Base-by-base conservation (phyloP, 139 green algal species). In the Zygnema cylindricum region DNA sequence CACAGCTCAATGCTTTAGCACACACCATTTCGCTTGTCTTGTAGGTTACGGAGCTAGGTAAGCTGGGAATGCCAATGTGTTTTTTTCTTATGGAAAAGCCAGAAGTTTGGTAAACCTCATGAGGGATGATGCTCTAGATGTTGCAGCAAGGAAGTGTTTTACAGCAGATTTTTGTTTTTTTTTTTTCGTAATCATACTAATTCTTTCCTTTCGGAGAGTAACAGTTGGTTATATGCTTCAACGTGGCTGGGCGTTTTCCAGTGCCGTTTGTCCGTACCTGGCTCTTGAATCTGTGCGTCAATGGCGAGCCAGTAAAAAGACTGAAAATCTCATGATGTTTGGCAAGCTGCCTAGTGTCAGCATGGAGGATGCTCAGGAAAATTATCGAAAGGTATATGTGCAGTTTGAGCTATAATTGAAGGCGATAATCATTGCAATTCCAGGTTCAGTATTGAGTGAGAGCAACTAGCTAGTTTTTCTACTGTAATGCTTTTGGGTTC, bases 241-340 rank as follows among this genome's bases (percentile, higher is more conserved):
- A n/a, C n/a, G n/a, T n/a, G n/a, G n/a, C n/a, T n/a, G n/a, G n/a
- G n/a, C n/a, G n/a, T n/a, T n/a, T n/a, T n/a, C n/a, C 86, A 91
- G 98, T 89, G 98, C 97, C 7, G 94, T 99, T 69, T 99, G 96
- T 94, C 97, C 98, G 32, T 98, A 98, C 93, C 94, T 99, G 25
- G 97, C 94, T 1, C 96, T 98, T 38, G 97, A 99, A 94, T 97
- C 95, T 43, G 96, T 93, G 82, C 93, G 98, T 23, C 96, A 99
- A 94, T 99, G 97, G 97, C 92, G 96, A 73, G 77, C 94, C 35
- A 95, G 91, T 39, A 77, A 92, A 49, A 96, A 87, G 35, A 91
- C 96, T 16, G 83, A 95, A 91, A 93, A 88, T 33, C 91, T 99
- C 42, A 96, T 99, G 90, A 97, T 98, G 94, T 90, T 89, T 30